Evolutionary conservation across 1,284 basidiomycete genomes (phyloP).

Genomic region (Leccinum angustisporum): DNA sequence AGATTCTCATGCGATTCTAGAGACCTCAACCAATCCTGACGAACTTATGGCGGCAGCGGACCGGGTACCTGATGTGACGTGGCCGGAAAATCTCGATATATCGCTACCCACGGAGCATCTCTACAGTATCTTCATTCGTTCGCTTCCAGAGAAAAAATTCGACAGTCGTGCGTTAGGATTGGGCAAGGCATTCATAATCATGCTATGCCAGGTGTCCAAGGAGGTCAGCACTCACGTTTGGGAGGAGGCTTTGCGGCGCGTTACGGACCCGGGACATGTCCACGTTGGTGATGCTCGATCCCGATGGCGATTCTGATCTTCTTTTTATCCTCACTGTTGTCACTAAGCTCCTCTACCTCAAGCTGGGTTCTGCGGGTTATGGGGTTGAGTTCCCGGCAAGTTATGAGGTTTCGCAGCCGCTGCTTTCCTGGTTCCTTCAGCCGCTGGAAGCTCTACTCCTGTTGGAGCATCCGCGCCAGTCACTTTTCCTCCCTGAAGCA

Average conservation of each 20-base stretch:
- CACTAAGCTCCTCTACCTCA: slow-evolving; percentile 6
- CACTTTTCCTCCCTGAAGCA: slow-evolving; percentile 7
- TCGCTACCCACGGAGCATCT: slow-evolving; percentile 9
- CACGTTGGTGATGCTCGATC: not conserved
- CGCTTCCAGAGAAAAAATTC: not conserved
- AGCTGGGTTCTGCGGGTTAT: not conserved
- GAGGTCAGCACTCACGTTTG: slow-evolving; percentile 2
- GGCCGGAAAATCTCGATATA: slow-evolving; percentile 10
- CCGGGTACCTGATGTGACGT: slow-evolving; percentile 10
- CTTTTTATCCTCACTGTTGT: slow-evolving; percentile 7
- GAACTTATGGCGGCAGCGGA: slow-evolving; percentile 12
- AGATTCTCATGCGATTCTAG: slow-evolving; percentile 11
- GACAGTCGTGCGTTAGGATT: slow-evolving; percentile 1
- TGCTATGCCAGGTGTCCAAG: slow-evolving; percentile 2
- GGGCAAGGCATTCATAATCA: slow-evolving; percentile 8
- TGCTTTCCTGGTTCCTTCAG: slow-evolving; percentile 12
- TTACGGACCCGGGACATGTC: not conserved
- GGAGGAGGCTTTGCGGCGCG: not conserved
- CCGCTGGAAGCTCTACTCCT: slow-evolving; percentile 3
- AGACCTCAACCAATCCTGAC: slow-evolving; percentile 15
- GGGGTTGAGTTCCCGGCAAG: not conserved
- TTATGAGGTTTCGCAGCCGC: slow-evolving; percentile 1
- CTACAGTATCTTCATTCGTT: slow-evolving; percentile 8
- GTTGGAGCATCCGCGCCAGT: not conserved
- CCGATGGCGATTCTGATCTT: slow-evolving; percentile 5